Percentiles rank a stretch among this genome's conserved stretches.
These are phyloP conservation scores for Claviceps fusiformis DNA, from an alignment of 2,329 filamentous ascomycete species.

Conservation along the genomic window DNA sequence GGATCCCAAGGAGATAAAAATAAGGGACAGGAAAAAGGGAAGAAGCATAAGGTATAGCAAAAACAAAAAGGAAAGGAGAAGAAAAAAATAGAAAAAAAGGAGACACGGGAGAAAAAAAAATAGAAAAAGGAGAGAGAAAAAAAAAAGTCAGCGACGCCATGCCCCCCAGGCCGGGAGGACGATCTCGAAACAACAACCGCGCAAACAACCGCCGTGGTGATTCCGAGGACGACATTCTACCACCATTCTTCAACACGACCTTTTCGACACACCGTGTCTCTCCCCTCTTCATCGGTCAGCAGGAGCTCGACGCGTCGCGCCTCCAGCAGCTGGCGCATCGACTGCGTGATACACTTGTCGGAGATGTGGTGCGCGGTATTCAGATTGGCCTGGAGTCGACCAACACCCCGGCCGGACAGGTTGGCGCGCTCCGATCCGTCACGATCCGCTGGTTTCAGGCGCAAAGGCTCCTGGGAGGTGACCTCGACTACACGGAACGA, in stretches of 20 bases:
- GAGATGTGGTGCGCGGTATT: conserved; percentile 46
- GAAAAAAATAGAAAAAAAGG: too few species aligned
- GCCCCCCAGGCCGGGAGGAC: conserved; percentile 2
- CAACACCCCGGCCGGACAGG: conserved; percentile 25
- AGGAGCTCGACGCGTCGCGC: conserved; percentile 23
- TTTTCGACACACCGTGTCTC: conserved; percentile 44
- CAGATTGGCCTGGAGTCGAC: conserved; percentile 35
- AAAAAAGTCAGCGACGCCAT: neutral
- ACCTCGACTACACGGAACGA: conserved; percentile 9
- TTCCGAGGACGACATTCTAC: conserved; percentile 13
- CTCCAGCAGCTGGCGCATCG: conserved; percentile 31
- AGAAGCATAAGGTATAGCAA: too few species aligned
- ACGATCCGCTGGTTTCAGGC: conserved; percentile 32
- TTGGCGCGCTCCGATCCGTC: conserved; percentile 31
- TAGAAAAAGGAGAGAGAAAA: neutral
- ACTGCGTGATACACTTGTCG: conserved; percentile 40
- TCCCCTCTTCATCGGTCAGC: conserved; percentile 34
- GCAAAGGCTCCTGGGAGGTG: conserved; percentile 18
- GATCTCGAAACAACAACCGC: neutral
- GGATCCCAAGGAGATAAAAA: too few species aligned
- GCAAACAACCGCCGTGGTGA: conserved; percentile 11
- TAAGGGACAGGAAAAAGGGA: too few species aligned
- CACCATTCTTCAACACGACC: conserved; percentile 43
- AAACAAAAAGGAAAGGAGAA: too few species aligned
- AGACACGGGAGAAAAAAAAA: too few species aligned